Base-by-base conservation (phyloP, 176 grass and related monocot species). In the Phyllostachys edulis region DNA sequence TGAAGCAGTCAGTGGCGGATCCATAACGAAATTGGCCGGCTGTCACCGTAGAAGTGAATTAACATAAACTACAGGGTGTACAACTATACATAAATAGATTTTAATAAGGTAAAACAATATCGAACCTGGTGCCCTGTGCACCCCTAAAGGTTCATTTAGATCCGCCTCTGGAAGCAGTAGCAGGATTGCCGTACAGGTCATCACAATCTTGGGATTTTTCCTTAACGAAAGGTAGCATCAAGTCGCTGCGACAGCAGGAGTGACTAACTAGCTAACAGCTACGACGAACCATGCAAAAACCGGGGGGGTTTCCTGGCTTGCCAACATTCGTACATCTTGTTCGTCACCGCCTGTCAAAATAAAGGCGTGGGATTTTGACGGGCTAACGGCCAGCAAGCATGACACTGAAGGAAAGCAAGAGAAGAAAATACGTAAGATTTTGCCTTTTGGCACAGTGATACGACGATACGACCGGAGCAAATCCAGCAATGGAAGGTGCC, bases 391-490 rank as follows among this genome's bases (percentile, higher is more conserved):
- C 62, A n/a, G 51, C 49, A 88, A 37, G 44, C 46, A 85, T 75
- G 72, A 13, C 50, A 10, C 82, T 2, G 18, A 75, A 77, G 55
- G 34, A 45, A 80, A 65, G 84, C 59, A 67, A 74, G 23, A 39
- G 29, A 37, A 40, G 42, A 21, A 41, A 80, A 15, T 34, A 23
- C 50, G 49, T 6, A 18, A 2, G 15, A 17, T 36, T 51, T 69
- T 47, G 75, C 75, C 67, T 24, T 46, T 47, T 42, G 24, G 36
- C 65, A 54, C 38, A 42, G 37, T 40, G 59, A 45, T 74, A 20
- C 50, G 14, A 44, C 36, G 27, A 60, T 60, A 24, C 9, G 7
- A 18, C 2, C 46, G 18, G 14, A n/a, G 46, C 60, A 57, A 49
- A n/a, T 14, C 67, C 45, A 69, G 73, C 23, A 55, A 16, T 1